phyloP scores from a whole-genome alignment of 495 filamentous ascomycete genomes.

The Letharia columbiana region DNA sequence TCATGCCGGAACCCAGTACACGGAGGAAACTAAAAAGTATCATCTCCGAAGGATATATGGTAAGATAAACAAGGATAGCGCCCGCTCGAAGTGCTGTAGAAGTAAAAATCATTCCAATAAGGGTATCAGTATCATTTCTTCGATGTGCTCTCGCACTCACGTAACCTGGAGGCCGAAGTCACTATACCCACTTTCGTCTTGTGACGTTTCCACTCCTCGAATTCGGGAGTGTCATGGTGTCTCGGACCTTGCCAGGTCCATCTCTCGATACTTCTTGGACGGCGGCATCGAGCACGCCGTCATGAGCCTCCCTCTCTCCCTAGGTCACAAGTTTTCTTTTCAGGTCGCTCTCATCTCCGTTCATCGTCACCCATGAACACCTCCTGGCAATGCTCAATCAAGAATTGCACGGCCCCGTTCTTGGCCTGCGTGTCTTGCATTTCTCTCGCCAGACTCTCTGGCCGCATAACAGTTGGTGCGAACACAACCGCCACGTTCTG shows the following conservation, averaged over 20 bases:
- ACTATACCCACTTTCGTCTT: neutral
- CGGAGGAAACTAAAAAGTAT: slow-evolving; percentile 20
- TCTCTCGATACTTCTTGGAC: neutral
- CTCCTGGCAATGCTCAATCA: slow-evolving; percentile 76
- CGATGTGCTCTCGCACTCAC: neutral
- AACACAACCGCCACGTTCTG: slow-evolving; percentile 96
- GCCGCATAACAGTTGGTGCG: slow-evolving; percentile 93
- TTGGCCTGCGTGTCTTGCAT: slow-evolving; percentile 94
- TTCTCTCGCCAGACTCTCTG: slow-evolving; percentile 77
- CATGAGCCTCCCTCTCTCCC: neutral
- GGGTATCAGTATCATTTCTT: neutral
- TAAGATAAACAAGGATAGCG: slow-evolving; percentile 7
- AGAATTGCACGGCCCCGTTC: slow-evolving; percentile 79
- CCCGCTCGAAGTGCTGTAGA: slow-evolving; percentile 21
- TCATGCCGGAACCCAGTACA: slow-evolving; percentile 6
- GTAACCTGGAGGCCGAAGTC: neutral
- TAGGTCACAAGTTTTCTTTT: neutral
- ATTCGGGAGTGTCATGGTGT: too few species aligned
- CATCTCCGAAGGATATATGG: slow-evolving; percentile 20
- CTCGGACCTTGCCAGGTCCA: neutral
- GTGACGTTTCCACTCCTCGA: neutral
- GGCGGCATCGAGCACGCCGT: neutral
- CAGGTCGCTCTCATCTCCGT: slow-evolving; percentile 8
- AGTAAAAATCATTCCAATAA: slow-evolving; percentile 6
- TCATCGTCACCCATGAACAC: slow-evolving; percentile 45